Conservation (phyloP, 164 flowering plant genomes). For the Liriodendron chinense region DNA sequence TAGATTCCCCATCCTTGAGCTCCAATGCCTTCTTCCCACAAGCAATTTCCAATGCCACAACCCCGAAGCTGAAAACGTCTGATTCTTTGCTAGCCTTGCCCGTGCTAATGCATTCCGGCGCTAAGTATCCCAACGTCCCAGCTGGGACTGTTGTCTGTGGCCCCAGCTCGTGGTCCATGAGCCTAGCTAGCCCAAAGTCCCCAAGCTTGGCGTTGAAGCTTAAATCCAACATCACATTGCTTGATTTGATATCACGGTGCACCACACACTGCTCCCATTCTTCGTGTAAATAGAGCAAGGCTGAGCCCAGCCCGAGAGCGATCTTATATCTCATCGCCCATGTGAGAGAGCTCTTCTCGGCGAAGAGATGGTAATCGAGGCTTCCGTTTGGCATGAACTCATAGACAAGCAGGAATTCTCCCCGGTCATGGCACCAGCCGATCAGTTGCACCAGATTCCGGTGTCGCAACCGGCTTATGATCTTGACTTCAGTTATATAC, state of each 20-base stretch:
- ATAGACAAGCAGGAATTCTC: slow-evolving; percentile 44
- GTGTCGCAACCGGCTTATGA: slow-evolving; percentile 44
- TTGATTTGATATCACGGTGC: slow-evolving; percentile 49
- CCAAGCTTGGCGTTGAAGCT: slow-evolving; percentile 15
- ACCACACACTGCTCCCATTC: slow-evolving; percentile 52
- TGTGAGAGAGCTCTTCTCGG: slow-evolving; percentile 10
- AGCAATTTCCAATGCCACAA: slow-evolving; percentile 49
- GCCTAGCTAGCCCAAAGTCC: slow-evolving; percentile 19
- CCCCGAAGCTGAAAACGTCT: slow-evolving; percentile 54
- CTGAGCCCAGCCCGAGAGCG: slow-evolving; percentile 11
- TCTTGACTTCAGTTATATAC: slow-evolving; percentile 41
- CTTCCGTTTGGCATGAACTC: slow-evolving; percentile 56
- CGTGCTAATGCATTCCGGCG: slow-evolving; percentile 37
- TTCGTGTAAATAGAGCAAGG: slow-evolving; percentile 41
- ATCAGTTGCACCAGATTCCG: slow-evolving; percentile 42
- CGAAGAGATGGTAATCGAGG: slow-evolving; percentile 43
- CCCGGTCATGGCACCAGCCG: slow-evolving; percentile 52
- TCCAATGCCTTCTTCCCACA: slow-evolving; percentile 39
- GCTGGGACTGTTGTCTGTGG: slow-evolving; percentile 35
- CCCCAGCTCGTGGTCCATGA: slow-evolving; percentile 18
- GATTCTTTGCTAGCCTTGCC: slow-evolving; percentile 53
- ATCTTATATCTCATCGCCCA: slow-evolving; percentile 11
- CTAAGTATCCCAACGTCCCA: slow-evolving; percentile 56
- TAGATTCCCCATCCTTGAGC: slow-evolving; percentile 9
- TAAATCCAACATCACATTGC: slow-evolving; percentile 46